Conservation (phyloP, 768 basidiomycete species). For the Mycena metata region DNA sequence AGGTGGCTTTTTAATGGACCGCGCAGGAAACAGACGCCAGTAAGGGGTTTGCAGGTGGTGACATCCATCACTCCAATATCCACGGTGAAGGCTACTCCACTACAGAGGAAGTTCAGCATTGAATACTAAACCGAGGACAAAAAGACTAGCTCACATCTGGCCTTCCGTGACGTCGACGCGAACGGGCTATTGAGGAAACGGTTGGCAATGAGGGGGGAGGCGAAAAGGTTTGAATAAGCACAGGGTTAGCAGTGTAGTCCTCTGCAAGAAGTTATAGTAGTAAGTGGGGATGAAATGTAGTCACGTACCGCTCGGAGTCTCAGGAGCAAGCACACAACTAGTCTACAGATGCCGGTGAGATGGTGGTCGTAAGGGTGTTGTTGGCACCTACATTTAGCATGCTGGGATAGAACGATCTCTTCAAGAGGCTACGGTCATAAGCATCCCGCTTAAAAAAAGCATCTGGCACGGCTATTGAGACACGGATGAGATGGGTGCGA, state of each 20-base stretch:
- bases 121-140: neutral
- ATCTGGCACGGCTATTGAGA: conserved; percentile 34
- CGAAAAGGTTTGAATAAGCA: neutral
- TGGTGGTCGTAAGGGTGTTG: neutral
- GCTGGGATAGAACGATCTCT: conserved; percentile 39
- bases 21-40: conserved; percentile 37
- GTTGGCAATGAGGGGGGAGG: neutral
- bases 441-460: conserved; percentile 40
- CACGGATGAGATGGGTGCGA: neutral
- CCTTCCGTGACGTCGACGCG: conserved; percentile 46
- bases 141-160: conserved; percentile 40
- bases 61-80: conserved; percentile 56
- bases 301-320: conserved; percentile 35
- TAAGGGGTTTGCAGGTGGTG: conserved; percentile 53
- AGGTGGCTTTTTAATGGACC: too few species aligned
- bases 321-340: conserved; percentile 43
- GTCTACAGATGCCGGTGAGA: conserved; percentile 31
- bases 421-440: conserved; percentile 30
- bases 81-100: conserved; percentile 53
- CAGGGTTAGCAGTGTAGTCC: conserved; percentile 38
- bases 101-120: conserved; percentile 25
- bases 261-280: conserved; percentile 7
- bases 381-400: conserved; percentile 40
- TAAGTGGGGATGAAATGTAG: too few species aligned
- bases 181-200: conserved; percentile 36